phyloP scores from a whole-genome alignment of 106 monocot species.

The Allium fistulosum region DNA sequence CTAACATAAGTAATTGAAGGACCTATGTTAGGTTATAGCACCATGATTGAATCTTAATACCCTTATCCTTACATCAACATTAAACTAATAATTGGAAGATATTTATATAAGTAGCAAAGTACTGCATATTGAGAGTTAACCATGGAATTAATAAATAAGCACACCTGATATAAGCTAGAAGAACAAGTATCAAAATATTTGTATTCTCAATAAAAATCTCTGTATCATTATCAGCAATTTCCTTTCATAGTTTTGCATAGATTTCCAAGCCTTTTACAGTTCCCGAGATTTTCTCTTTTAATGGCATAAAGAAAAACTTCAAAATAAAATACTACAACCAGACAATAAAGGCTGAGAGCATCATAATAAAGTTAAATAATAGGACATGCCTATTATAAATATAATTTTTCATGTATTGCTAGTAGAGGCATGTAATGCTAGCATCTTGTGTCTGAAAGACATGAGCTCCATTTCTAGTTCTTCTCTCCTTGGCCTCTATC shows the following conservation, averaged over 20 bases:
- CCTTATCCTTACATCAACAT: no score
- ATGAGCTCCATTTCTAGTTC: constrained; percentile 63
- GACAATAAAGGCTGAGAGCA: background rate
- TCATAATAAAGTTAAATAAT: constrained; percentile 21
- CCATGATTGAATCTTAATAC: no score
- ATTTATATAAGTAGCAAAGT: no score
- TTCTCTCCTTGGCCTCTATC: constrained; percentile 59
- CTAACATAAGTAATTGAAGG: no score
- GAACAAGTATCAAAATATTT: background rate
- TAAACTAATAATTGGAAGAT: no score
- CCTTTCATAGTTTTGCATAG: constrained; percentile 52
- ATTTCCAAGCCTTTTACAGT: constrained; percentile 27
- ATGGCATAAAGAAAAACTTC: constrained; percentile 18
- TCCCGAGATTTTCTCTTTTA: constrained; percentile 30
- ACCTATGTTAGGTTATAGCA: no score
- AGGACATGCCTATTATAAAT: constrained; percentile 1
- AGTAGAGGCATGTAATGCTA: constrained; percentile 17
- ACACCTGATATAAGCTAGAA: background rate
- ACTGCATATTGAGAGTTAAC: no score
- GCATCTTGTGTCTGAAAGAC: constrained; percentile 44
- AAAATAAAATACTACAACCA: background rate
- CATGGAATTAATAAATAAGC: no score
- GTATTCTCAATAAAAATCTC: constrained; percentile 40
- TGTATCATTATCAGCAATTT: constrained; percentile 50
- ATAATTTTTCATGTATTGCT: background rate